Evolutionary conservation across 371 early-diverging fungal species (phyloP).

Genomic region (Globomyces sp.): DNA sequence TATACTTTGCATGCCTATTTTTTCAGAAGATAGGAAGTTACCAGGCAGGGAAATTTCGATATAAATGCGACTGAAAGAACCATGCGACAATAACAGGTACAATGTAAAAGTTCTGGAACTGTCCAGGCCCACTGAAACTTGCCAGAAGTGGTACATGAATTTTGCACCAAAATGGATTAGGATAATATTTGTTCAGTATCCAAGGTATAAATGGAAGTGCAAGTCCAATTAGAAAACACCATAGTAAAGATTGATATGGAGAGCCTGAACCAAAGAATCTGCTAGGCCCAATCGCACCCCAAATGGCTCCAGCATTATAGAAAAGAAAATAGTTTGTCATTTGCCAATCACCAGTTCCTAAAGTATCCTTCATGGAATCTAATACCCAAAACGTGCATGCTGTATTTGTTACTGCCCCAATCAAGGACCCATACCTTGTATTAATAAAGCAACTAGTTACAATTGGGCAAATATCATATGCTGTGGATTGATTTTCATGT

Average conservation of each 20-base stretch:
- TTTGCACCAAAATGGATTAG: conserved; percentile 28
- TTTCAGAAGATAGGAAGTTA: neutral
- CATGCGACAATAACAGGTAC: conserved; percentile 16
- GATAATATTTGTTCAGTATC: conserved; percentile 46
- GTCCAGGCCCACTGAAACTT: conserved; percentile 5
- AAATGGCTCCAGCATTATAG: conserved; percentile 63
- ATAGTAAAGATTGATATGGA: conserved; percentile 41
- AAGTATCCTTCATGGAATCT: conserved; percentile 13
- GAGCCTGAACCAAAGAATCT: conserved; percentile 50
- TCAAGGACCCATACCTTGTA: conserved; percentile 18
- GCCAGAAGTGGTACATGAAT: conserved; percentile 40
- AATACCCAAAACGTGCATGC: conserved; percentile 19
- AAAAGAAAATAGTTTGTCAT: conserved; percentile 37
- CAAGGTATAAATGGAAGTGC: conserved; percentile 48
- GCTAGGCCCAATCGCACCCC: conserved; percentile 56
- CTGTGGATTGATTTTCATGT: conserved; percentile 44
- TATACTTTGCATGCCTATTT: conserved; percentile 10
- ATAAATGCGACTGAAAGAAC: conserved; percentile 22
- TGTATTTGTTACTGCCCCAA: conserved; percentile 28
- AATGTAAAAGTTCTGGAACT: conserved; percentile 11
- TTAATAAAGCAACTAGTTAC: conserved; percentile 15
- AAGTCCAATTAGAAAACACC: conserved; percentile 48
- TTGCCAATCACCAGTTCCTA: conserved; percentile 22
- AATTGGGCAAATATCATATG: conserved; percentile 34
- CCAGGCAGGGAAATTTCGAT: conserved; percentile 7